A percentile compares a stretch with the other conserved stretches of the same genome.
Evolutionary conservation across 2,329 filamentous ascomycete genomes (phyloP).

Genomic region (Xylaria sp.): DNA sequence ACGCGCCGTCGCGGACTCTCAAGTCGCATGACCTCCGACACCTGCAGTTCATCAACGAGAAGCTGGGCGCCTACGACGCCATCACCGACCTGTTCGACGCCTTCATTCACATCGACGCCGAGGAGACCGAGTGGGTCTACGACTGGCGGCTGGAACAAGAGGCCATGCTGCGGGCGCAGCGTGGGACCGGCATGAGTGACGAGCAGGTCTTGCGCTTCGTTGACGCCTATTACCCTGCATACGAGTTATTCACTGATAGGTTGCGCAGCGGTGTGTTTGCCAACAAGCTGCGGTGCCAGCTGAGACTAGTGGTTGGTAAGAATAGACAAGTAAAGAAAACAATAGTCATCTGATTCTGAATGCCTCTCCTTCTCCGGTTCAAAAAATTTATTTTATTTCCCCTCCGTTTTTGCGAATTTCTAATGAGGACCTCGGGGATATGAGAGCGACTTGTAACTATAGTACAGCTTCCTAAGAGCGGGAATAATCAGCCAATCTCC

Average conservation of each 20-base stretch:
- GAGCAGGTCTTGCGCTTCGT: conserved; percentile 82
- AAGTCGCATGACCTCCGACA: conserved; percentile 61
- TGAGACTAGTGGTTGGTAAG: conserved; percentile 70
- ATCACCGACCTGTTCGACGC: conserved; percentile 63
- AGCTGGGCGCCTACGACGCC: conserved; percentile 59
- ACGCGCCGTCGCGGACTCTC: conserved; percentile 62
- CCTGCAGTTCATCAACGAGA: conserved; percentile 62
- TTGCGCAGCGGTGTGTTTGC: conserved; percentile 68
- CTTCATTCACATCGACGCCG: conserved; percentile 73
- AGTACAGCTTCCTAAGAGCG: conserved; percentile 24
- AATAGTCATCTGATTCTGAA: conserved; percentile 58
- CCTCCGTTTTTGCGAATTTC: conserved; percentile 1
- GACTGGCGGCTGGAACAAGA: conserved; percentile 88
- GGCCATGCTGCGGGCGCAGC: conserved; percentile 70
- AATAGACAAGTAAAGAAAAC: conserved; percentile 70
- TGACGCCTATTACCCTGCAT: conserved; percentile 75
- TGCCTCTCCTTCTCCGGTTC: neutral
- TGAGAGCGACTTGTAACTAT: conserved; percentile 38
- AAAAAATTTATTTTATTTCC: neutral
- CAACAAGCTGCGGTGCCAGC: conserved; percentile 62
- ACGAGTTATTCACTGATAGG: conserved; percentile 73
- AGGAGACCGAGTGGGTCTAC: conserved; percentile 80
- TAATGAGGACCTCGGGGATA: conserved; percentile 30
- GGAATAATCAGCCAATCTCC: conserved; percentile 15
- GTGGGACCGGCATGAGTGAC: conserved; percentile 83